Conservation (phyloP, 768 basidiomycete species). For the Roridomyces roridus region DNA sequence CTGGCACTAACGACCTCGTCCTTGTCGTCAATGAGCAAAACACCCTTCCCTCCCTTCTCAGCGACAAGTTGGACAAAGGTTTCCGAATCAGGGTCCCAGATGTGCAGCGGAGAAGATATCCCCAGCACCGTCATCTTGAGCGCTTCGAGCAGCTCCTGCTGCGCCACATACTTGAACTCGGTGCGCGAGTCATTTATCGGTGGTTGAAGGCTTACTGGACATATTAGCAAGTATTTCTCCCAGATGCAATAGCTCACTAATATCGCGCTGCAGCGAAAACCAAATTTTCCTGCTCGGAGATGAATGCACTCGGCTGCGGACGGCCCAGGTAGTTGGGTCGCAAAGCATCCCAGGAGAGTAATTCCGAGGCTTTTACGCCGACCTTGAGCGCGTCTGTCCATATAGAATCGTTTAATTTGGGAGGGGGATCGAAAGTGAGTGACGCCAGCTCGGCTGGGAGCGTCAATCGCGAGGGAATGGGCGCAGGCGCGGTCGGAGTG, state of each 20-base stretch:
- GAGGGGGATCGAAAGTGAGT: slow-evolving; percentile 21
- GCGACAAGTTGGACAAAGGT: slow-evolving; percentile 58
- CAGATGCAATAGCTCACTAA: slow-evolving; percentile 49
- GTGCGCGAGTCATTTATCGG: slow-evolving; percentile 43
- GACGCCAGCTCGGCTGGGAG: slow-evolving; percentile 39
- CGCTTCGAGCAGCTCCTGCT: slow-evolving; percentile 54
- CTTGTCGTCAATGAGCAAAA: slow-evolving; percentile 60
- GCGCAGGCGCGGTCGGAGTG: slow-evolving; percentile 7
- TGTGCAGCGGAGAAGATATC: slow-evolving; percentile 67
- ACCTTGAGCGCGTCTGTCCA: slow-evolving; percentile 21
- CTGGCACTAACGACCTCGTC: slow-evolving; percentile 63
- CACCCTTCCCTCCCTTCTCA: slow-evolving; percentile 36
- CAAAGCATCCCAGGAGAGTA: slow-evolving; percentile 70
- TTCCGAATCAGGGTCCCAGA: slow-evolving; percentile 64
- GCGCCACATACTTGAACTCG: slow-evolving; percentile 50
- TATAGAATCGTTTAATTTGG: slow-evolving; percentile 12
- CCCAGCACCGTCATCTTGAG: slow-evolving; percentile 68
- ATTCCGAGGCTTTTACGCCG: slow-evolving; percentile 27
- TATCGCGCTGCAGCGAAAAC: slow-evolving; percentile 64
- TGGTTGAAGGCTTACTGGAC: slow-evolving; percentile 52
- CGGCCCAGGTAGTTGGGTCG: slow-evolving; percentile 37
- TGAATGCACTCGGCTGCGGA: slow-evolving; percentile 55
- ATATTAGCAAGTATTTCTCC: neutral
- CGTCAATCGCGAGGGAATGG: slow-evolving; percentile 17
- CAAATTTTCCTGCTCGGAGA: slow-evolving; percentile 68